Evolutionary conservation across 2,329 filamentous ascomycete genomes (phyloP), one percentile per base, ranked within the genome.

Genomic region (Cadophora malorum): DNA sequence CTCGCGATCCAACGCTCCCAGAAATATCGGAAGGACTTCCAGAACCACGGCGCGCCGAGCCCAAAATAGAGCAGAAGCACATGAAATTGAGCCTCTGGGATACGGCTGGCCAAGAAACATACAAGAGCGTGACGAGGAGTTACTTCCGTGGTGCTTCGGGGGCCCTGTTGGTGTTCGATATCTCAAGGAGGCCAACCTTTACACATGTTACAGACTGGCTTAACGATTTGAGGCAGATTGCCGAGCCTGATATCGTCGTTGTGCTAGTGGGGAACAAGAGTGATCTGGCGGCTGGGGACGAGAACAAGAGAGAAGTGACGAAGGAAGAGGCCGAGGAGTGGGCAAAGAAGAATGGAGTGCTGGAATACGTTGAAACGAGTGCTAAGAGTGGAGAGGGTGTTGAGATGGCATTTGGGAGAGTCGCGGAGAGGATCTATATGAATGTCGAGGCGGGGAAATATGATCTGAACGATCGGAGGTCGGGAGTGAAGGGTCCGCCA

Each of bases 31-130:
- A 76, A 49, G 85, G 86, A 56, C 82, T 88, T 4, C 86, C 86
- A 21, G 81, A 85, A 16, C 86, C 87, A n/a, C 85, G 80, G 12
- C 79, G 80, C 45, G 63, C 66, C 23, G 72, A 74, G 50, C 67
- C 67, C 50, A 70, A 76, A 16, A 75, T 77, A 7, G 81, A 80
- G 35, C 88, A 90, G 79, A 90, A 88, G 76, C 91, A 95, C 82
- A 97, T 97, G 94, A 97, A 97, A 81, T 86, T 97, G 5, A 93
- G 90, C 55, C 84, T 98, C 12, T 98, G 95, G 95, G 95, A 97
- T 78, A 98, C 95, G 0, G 95, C 95, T 19, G 95, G 95, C 31
- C 95, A 98, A 80, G 95, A 98, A 83, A 97, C 94, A 14, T 98
- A 98, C 84, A 97, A 97, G 80, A 95, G 91, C 55, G 96, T 98